Evolutionary conservation across 495 filamentous ascomycete species (phyloP), one percentile per base, ranked within the genome.

Genomic region (Choiromyces venosus): DNA sequence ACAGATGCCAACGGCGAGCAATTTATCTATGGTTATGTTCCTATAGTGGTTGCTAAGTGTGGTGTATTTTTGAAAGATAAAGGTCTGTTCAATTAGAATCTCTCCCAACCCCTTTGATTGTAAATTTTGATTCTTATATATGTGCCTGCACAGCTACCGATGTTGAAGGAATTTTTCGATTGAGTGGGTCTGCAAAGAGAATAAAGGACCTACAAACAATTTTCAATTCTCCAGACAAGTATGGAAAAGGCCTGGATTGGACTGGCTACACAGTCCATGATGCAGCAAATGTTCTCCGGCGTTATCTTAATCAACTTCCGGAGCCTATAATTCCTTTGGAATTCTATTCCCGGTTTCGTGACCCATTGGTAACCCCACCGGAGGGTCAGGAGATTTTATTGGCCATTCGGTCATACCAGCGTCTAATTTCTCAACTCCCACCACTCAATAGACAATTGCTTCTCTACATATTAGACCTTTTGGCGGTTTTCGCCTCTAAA

Each of bases 1-100:
- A 91, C 92, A 74, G 92, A 97, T 82, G 91, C 91, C 68, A 87
- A 93, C 70, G 95, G 94, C 21, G 88, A 94, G 80, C 97, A 93
- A 82, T 97, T 95, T 82, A 97, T 97, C 37, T 99, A 99, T 83
- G 95, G 95, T 77, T 99, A 99, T 82, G 94, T 99, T 7, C 95
- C 95, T 14, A 97, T 99, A 76, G 94, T 99, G 66, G 94, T 99
- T 52, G 95, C 95, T 6, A 99, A 99, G 83, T 99, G 95, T 82
- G 95, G 95, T 66, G 94, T 99, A 1, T 99, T 93, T 79, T 83
- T 99, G 76, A 99, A 99, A 82, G 95, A 99, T 82, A 97, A 97
- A 90, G 95, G 95, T 97, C 80, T 46, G 67, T 70, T 37, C 3
- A 44, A 38, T 33, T 67, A 70, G 61, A 72, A 52, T n/a, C 38